Conservation (phyloP, 495 filamentous ascomycete species). For the Aspergillus kassunensis region DNA sequence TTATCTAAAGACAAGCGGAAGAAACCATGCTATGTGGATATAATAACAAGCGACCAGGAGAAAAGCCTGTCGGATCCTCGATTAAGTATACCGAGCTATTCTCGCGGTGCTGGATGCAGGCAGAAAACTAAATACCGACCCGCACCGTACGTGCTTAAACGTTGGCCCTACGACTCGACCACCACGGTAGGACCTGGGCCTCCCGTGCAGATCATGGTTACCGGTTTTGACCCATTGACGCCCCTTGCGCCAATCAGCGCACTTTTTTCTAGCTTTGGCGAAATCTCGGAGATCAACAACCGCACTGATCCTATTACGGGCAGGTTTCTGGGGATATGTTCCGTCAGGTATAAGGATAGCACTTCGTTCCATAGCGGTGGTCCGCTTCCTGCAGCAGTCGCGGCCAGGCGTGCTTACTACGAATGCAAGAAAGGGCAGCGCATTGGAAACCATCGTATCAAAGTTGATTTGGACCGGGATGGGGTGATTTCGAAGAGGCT, state of each 20-base stretch:
- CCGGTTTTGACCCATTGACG: slow-evolving; percentile 87
- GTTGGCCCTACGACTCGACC: slow-evolving; percentile 71
- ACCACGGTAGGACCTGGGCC: slow-evolving; percentile 86
- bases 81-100: slow-evolving; percentile 59
- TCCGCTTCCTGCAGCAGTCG: slow-evolving; percentile 61
- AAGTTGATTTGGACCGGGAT: slow-evolving; percentile 84
- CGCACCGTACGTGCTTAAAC: slow-evolving; percentile 72
- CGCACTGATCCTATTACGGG: slow-evolving; percentile 90
- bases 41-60: slow-evolving; percentile 60
- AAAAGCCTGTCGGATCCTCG: slow-evolving; percentile 74
- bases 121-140: slow-evolving; percentile 69
- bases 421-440: slow-evolving; percentile 61
- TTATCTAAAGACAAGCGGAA: slow-evolving; percentile 61
- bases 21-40: slow-evolving; percentile 68
- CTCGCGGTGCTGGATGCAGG: slow-evolving; percentile 54
- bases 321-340: slow-evolving; percentile 86
- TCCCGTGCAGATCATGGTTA: slow-evolving; percentile 82
- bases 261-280: slow-evolving; percentile 81
- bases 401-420: slow-evolving; percentile 66
- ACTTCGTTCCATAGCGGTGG: slow-evolving; percentile 47
- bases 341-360: slow-evolving; percentile 80
- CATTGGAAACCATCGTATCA: slow-evolving; percentile 69
- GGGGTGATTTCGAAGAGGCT: slow-evolving; percentile 72
- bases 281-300: slow-evolving; percentile 83
- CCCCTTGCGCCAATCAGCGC: slow-evolving; percentile 73